Evolutionary conservation across 345 rosid species (phyloP), one percentile per base, ranked within the genome.

Genomic region (Limnanthes douglasii): DNA sequence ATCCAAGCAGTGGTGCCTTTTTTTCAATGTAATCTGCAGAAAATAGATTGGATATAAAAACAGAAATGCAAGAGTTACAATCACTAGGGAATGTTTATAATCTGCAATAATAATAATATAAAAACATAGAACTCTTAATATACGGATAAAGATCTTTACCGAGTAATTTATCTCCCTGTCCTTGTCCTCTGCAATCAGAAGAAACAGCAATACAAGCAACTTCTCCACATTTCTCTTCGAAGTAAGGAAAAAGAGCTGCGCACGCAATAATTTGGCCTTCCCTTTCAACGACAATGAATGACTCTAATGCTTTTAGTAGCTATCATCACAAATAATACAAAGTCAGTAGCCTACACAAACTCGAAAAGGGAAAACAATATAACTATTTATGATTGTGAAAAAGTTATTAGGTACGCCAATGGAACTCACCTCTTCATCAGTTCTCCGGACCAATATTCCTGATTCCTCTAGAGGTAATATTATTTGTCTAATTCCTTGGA

Each of bases 251-350:
- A 54, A 88, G 68, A 38, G 97, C 97, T 36, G 95, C 93, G 54
- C 93, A 79, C 24, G 95, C 95, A 8, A 88, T 79, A 22, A 88
- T 56, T 50, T 88, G 93, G 31, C 96, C 92, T 67, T 86, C 96
- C 34, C 96, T 66, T 61, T 88, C 97, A 61, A 83, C 66, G 34
- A 83, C 93, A 44, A 53, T 24, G 43, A 69, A 83, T 9, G 76
- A 72, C 19, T 75, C 62, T 59, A 86, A 43, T 18, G 68, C 67
- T 44, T 56, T 57, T n/a, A 67, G 75, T 51, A 88, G 54, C 97
- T 90, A 56, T 14, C 44, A 46, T 21, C 42, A 48, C 33, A 26
- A 18, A 31, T 25, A 14, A 20, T 24, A 47, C 30, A 55, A 41
- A 6, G 9, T 1, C 1, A 31, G 23, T 13, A 32, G 11, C 1